Percentiles rank a stretch among this genome's conserved stretches.
phyloP scores from a whole-genome alignment of 148 eudicot genomes.

The Talinum fruticosum region DNA sequence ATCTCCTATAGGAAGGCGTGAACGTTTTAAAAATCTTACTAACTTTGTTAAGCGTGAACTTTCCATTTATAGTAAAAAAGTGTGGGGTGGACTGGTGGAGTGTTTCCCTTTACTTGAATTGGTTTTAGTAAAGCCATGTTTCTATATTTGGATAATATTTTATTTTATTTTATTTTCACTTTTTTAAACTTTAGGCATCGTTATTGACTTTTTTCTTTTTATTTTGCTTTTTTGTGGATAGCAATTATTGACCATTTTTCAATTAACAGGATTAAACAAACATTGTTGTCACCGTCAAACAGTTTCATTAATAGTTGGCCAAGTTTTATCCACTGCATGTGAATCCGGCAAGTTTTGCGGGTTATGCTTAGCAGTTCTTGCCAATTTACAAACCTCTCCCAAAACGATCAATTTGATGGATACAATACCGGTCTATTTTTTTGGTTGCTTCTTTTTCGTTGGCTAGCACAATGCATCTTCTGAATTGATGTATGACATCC shows the following conservation, averaged over 20 bases:
- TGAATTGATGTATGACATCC: too few species aligned
- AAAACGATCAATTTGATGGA: background rate
- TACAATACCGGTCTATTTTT: background rate
- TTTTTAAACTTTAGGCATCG: background rate
- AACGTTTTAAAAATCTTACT: background rate
- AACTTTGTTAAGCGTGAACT: background rate
- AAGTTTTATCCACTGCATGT: background rate
- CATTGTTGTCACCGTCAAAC: background rate
- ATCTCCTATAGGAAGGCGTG: constrained; percentile 8
- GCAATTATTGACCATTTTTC: too few species aligned
- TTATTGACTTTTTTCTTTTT: too few species aligned
- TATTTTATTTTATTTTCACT: background rate
- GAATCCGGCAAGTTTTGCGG: background rate
- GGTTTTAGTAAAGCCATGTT: background rate
- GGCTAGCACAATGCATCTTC: background rate
- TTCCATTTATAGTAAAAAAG: constrained; percentile 7
- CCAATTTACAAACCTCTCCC: background rate
- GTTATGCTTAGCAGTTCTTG: background rate
- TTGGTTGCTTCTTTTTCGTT: background rate
- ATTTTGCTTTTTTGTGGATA: too few species aligned
- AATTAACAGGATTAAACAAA: background rate
- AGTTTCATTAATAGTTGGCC: background rate
- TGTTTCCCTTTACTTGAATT: background rate
- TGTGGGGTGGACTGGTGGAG: too few species aligned
- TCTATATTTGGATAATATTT: background rate